Base-by-base conservation (phyloP, 225 moss, liverwort and hornwort genomes). In the Bryum argenteum region DNA sequence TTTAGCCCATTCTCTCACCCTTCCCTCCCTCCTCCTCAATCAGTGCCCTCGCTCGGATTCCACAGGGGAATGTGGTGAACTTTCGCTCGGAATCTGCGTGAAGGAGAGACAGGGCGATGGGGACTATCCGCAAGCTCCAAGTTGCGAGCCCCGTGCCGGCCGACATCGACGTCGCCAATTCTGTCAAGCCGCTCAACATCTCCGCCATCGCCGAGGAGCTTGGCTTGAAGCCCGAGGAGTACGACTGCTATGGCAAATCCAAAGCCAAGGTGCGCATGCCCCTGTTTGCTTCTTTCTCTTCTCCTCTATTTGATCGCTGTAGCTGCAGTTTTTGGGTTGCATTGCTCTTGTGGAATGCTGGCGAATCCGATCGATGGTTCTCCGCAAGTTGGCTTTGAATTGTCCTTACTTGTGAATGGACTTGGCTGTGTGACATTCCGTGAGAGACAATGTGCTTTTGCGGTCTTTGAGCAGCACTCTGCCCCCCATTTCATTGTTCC, bases 121-220 rank as follows among this genome's bases (percentile, higher is more conserved):
- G 84, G 40, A 81, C 75, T 26, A 82, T 88, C 17, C 78, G 88
- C 75, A 97, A 88, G 71, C 74, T 97, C 59, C 77, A 90, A 79
- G 64, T 83, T 65, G 70, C 83, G 59, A 97, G 81, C 72, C 97
- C 97, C 17, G 87, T 91, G 42, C 92, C 97, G 51, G 82, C 94
- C 18, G 97, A 97, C 75, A 94, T 94, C 69, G 97, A 92, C 63
- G 90, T 97, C 44, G 97, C 97, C 20, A 92, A 97, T 72, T 91
- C 97, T 18, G 88, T 94, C 51, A 82, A 81, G 73, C 77, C 94
- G 48, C 80, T 94, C 70, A 89, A 78, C 60, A 81, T 97, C 59
- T 58, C 82, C 20, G 77, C 74, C 33, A 83, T 97, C 18, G 91
- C 94, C 1, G 81, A 91, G 52, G 90, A 88, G 71, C 88, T 97